These are phyloP conservation scores for Nicotiana benthamiana DNA, from an alignment of 257 asterid genomes.

Conservation along the genomic window DNA sequence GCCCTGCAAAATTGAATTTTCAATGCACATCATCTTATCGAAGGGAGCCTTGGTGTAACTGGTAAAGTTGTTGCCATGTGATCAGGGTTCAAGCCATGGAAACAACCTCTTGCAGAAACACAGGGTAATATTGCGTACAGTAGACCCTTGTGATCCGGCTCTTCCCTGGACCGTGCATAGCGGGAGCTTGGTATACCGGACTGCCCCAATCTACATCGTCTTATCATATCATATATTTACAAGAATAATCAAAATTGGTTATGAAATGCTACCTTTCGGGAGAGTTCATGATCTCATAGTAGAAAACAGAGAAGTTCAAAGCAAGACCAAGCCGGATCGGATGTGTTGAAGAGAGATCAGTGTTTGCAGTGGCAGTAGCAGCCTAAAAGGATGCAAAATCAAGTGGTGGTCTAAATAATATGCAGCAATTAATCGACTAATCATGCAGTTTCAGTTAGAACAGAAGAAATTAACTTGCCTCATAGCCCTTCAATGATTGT, in stretches of 20 bases:
- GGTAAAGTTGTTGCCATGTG: too few species aligned
- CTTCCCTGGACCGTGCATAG: too few species aligned
- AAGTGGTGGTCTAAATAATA: not conserved
- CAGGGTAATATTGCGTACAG: too few species aligned
- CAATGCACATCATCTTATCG: not conserved
- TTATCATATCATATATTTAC: not conserved
- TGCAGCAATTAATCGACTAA: not conserved
- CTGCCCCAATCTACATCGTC: not conserved
- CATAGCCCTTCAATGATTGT: constrained; percentile 71
- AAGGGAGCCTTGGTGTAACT: too few species aligned
- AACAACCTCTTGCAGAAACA: too few species aligned
- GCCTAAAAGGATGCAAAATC: constrained; percentile 34
- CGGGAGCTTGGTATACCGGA: too few species aligned
- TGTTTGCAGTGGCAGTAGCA: constrained; percentile 54
- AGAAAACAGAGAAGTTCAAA: constrained; percentile 80
- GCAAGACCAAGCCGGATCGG: constrained; percentile 94
- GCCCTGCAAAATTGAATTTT: constrained; percentile 44
- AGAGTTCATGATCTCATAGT: constrained; percentile 82
- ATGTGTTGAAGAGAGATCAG: constrained; percentile 85
- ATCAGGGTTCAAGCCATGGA: too few species aligned
- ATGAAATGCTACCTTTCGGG: constrained; percentile 54
- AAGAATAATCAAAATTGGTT: not conserved
- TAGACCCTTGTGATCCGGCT: too few species aligned
- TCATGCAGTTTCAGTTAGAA: not conserved
- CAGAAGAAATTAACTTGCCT: constrained; percentile 38